phyloP scores from a whole-genome alignment of 495 filamentous ascomycete genomes.

The Rhizodiscina lignyota region DNA sequence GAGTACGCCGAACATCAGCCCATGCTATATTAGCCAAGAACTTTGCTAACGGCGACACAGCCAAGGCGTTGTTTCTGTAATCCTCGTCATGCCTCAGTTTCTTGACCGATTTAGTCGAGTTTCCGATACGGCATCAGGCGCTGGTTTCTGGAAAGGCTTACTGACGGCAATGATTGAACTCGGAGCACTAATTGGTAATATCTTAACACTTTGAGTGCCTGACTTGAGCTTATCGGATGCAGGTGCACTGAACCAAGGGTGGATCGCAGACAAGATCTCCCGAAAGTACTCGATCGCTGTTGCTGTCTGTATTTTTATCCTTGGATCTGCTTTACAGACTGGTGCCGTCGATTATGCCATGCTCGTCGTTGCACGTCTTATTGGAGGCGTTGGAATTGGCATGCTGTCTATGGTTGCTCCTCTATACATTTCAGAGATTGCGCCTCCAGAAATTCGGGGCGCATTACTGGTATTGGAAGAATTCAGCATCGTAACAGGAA shows the following conservation, averaged over 20 bases:
- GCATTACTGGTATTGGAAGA: constrained; percentile 20
- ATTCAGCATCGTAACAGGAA: constrained; percentile 19
- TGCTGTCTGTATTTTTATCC: constrained; percentile 35
- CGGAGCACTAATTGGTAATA: constrained; percentile 35
- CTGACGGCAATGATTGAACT: constrained; percentile 45
- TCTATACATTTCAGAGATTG: constrained; percentile 21
- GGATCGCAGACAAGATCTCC: constrained; percentile 41
- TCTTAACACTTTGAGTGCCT: too few species aligned
- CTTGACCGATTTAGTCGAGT: constrained; percentile 31
- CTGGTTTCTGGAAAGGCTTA: constrained; percentile 41
- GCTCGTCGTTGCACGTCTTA: constrained; percentile 39
- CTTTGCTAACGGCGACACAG: too few species aligned
- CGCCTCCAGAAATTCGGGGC: constrained; percentile 20
- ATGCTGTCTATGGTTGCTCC: constrained; percentile 24
- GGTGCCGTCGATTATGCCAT: constrained; percentile 37
- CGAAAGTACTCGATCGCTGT: constrained; percentile 40
- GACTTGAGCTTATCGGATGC: too few species aligned
- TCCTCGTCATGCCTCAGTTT: constrained; percentile 42
- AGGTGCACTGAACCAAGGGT: constrained; percentile 41
- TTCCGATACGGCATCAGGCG: constrained; percentile 23
- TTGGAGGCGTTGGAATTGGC: constrained; percentile 43
- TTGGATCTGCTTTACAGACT: constrained; percentile 40
- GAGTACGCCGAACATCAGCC: too few species aligned
- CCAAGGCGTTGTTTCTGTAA: constrained; percentile 36
- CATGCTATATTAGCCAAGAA: too few species aligned